Conservation (phyloP, 257 asterid species). For the Plantago major region DNA sequence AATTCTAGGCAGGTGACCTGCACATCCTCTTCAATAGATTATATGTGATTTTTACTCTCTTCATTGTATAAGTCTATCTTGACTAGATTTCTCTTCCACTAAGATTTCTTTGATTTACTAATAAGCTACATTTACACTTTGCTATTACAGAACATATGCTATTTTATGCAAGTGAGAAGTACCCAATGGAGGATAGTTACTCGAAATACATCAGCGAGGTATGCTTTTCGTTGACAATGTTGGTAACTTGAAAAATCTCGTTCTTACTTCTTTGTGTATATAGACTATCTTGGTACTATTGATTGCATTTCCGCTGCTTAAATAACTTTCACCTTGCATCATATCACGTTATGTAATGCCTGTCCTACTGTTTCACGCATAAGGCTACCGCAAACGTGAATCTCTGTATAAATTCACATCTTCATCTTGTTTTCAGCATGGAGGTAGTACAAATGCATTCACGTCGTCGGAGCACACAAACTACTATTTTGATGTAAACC, state of each 20-base stretch:
- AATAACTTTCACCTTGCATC: neutral
- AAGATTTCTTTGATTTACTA: constrained; percentile 3
- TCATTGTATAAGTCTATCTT: too few relatives aligned
- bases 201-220: constrained; percentile 88
- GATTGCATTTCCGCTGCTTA: constrained; percentile 6
- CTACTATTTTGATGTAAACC: constrained; percentile 82
- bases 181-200: constrained; percentile 92
- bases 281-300: constrained; percentile 1
- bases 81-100: neutral
- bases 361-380: neutral
- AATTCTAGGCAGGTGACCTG: neutral
- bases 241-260: constrained; percentile 13
- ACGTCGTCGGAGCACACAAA: constrained; percentile 84
- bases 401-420: constrained; percentile 7
- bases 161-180: constrained; percentile 95
- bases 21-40: too few relatives aligned
- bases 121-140: constrained; percentile 9
- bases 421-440: constrained; percentile 52
- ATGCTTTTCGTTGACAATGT: constrained; percentile 17
- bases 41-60: too few relatives aligned
- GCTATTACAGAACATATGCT: constrained; percentile 85
- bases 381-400: constrained; percentile 11
- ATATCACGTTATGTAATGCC: neutral
- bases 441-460: constrained; percentile 97
- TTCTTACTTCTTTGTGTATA: neutral